phyloP scores from a whole-genome alignment of 2,329 filamentous ascomycete species.

The Penicillium sp. region DNA sequence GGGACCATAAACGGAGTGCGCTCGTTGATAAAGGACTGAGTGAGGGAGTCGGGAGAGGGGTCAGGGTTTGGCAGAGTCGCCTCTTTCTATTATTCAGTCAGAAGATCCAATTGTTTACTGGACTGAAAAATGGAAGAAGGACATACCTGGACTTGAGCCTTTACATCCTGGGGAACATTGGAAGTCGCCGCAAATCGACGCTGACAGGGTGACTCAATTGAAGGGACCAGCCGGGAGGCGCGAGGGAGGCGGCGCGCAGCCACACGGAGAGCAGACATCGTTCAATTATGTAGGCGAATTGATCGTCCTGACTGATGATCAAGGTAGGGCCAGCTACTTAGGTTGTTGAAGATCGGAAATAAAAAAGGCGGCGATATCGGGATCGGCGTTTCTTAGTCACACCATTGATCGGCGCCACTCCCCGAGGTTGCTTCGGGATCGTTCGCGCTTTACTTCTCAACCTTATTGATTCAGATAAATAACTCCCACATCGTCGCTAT shows the following conservation, averaged over 20 bases:
- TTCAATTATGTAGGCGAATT: conserved; percentile 1
- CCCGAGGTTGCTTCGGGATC: conserved; percentile 3
- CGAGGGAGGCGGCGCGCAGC: conserved; percentile 36
- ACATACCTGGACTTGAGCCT: conserved; percentile 27
- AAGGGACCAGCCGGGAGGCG: conserved; percentile 29
- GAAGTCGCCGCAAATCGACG: conserved; percentile 34
- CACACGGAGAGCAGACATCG: conserved; percentile 35
- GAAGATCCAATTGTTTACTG: not conserved
- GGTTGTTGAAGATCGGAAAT: conserved; percentile 7
- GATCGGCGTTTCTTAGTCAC: conserved; percentile 16
- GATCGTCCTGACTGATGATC: not conserved
- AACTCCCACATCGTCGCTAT: conserved; percentile 15
- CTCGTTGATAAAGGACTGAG: conserved; percentile 69
- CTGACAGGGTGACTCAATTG: conserved; percentile 33
- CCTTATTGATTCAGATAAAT: conserved; percentile 1
- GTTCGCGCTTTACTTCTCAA: not conserved
- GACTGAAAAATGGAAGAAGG: not conserved
- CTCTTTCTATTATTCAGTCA: conserved; percentile 42
- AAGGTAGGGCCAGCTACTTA: not conserved
- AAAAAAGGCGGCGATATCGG: conserved; percentile 30
- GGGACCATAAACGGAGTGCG: conserved; percentile 89
- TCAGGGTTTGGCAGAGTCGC: conserved; percentile 65
- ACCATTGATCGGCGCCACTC: conserved; percentile 8
- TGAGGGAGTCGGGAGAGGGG: conserved; percentile 69
- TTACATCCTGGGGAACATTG: conserved; percentile 30